Percentiles rank a stretch among this genome's conserved stretches.
Evolutionary conservation across 306 rosid species (phyloP).

Genomic region (Castanea crenata): DNA sequence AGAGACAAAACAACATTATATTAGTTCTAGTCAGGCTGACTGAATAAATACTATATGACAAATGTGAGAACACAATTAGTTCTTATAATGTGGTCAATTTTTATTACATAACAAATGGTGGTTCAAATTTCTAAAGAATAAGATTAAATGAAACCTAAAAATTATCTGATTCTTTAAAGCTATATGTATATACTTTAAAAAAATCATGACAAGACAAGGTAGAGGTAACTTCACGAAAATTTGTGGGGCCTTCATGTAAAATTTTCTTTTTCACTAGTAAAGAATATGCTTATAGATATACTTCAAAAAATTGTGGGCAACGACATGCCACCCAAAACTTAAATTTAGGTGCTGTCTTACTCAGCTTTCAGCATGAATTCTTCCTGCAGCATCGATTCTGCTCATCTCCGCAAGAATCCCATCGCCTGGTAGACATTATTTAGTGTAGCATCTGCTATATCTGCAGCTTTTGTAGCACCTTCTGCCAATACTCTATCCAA

Average conservation of each 20-base stretch:
- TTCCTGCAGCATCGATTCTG: conserved; percentile 30
- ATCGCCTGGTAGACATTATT: conserved; percentile 80
- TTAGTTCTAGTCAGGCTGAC: not conserved
- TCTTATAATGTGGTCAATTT: not conserved
- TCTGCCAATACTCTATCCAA: conserved; percentile 78
- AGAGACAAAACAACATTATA: not conserved
- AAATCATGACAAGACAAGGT: conserved; percentile 5
- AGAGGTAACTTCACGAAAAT: conserved; percentile 23
- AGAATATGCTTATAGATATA: conserved; percentile 33
- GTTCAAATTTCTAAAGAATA: conserved; percentile 6
- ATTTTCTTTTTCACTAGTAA: conserved; percentile 31
- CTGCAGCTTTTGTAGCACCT: conserved; percentile 81
- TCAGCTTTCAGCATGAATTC: conserved; percentile 20
- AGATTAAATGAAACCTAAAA: conserved; percentile 11
- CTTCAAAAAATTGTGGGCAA: conserved; percentile 31
- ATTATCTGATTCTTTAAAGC: not conserved
- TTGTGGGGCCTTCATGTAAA: conserved; percentile 24
- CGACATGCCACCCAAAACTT: conserved; percentile 37
- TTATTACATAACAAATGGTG: not conserved
- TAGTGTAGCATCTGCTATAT: conserved; percentile 73
- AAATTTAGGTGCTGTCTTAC: conserved; percentile 40
- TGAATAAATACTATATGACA: not conserved
- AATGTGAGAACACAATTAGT: not conserved
- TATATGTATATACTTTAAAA: too few species aligned
- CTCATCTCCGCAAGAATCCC: conserved; percentile 75